phyloP scores from a whole-genome alignment of 768 basidiomycete species.

The Lactarius pseudohatsudake region DNA sequence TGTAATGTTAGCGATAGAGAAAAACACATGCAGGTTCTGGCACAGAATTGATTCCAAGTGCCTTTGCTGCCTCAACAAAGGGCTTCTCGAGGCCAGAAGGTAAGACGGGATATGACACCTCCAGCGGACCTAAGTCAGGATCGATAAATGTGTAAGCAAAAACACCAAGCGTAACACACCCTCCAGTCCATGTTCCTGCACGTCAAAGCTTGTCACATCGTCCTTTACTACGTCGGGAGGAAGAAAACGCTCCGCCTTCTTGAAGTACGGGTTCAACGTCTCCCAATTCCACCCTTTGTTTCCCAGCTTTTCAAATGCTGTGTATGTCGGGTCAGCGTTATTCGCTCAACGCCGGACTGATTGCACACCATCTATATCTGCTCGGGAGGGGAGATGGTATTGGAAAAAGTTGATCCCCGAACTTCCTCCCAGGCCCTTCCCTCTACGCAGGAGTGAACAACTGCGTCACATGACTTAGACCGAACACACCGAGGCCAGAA shows the following conservation, averaged over 20 bases:
- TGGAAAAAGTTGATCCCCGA: constrained; percentile 29
- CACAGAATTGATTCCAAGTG: constrained; percentile 1
- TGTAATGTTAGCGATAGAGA: neutral
- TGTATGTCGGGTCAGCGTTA: neutral
- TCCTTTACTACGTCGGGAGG: constrained; percentile 2
- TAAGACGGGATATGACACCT: constrained; percentile 12
- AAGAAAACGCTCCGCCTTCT: constrained; percentile 25
- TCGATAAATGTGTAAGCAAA: neutral
- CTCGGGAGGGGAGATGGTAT: constrained; percentile 19
- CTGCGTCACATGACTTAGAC: no score
- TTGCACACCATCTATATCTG: constrained; percentile 28
- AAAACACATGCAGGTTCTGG: constrained; percentile 12
- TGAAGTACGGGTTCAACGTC: constrained; percentile 25
- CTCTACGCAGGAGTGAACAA: constrained; percentile 18
- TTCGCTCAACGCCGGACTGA: neutral
- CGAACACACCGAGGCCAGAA: constrained; percentile 13
- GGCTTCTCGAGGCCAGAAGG: constrained; percentile 17
- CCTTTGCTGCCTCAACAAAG: constrained; percentile 8
- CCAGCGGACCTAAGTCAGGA: constrained; percentile 18
- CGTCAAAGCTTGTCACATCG: constrained; percentile 13
- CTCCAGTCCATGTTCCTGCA: constrained; percentile 19
- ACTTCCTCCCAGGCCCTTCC: constrained; percentile 33
- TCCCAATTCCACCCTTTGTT: constrained; percentile 34
- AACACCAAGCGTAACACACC: neutral
- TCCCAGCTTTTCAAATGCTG: constrained; percentile 30